Evolutionary conservation across 2,329 filamentous ascomycete genomes (phyloP).

Genomic region (Monilinia fructicola): DNA sequence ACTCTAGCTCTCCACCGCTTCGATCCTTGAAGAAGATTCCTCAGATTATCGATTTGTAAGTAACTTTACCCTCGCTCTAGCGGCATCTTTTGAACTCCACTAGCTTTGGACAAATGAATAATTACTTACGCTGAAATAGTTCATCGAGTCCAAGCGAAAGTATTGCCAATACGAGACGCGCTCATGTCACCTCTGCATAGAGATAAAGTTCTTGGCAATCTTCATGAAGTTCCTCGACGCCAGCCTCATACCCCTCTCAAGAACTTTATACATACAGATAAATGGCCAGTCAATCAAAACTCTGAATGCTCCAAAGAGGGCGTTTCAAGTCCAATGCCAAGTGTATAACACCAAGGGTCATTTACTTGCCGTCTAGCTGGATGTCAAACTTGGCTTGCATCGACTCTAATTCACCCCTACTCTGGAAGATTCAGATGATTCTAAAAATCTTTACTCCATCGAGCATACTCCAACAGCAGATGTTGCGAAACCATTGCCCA

Average conservation of each 20-base stretch:
- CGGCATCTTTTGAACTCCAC: background rate
- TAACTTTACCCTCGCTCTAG: background rate
- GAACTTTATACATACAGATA: background rate
- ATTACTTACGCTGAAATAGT: background rate
- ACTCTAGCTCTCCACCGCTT: too few species aligned
- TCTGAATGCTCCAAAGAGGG: background rate
- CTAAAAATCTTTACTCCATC: slow-evolving; percentile 61
- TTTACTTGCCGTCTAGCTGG: too few species aligned
- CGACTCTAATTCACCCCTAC: slow-evolving; percentile 46
- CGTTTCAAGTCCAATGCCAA: too few species aligned
- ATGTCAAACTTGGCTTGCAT: too few species aligned
- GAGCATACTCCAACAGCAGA: slow-evolving; percentile 81
- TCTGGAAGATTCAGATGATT: slow-evolving; percentile 67
- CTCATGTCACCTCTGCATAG: background rate
- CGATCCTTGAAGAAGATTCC: background rate
- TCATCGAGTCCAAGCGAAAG: background rate
- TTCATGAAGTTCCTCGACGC: background rate
- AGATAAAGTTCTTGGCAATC: background rate
- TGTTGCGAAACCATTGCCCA: background rate
- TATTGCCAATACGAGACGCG: background rate
- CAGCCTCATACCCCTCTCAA: background rate
- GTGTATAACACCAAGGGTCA: too few species aligned
- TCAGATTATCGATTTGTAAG: background rate
- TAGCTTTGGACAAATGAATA: background rate
- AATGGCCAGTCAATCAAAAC: background rate